Evolutionary conservation across 495 filamentous ascomycete genomes (phyloP).

Genomic region (Podospora pseudopauciseta): DNA sequence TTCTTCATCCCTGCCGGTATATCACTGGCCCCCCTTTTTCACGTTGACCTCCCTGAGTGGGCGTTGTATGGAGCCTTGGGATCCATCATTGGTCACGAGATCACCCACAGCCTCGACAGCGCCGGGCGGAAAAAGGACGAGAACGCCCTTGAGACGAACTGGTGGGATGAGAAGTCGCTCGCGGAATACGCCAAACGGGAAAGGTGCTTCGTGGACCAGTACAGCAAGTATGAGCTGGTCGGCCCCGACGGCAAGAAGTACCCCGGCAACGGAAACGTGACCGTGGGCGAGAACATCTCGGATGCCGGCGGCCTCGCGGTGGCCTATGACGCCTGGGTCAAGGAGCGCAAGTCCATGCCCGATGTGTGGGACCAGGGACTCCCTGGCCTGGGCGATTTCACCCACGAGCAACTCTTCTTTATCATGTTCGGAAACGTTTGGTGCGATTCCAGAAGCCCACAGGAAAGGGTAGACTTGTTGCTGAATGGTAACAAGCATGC

Average conservation of each 20-base stretch:
- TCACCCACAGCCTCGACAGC: conserved; percentile 72
- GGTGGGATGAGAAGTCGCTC: conserved; percentile 63
- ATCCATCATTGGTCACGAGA: conserved; percentile 48
- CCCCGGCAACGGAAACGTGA: conserved; percentile 60
- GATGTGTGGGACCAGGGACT: conserved; percentile 45
- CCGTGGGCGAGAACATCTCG: conserved; percentile 72
- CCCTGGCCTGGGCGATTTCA: conserved; percentile 62
- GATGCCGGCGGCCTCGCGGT: conserved; percentile 69
- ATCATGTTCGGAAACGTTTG: conserved; percentile 59
- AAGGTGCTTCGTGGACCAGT: conserved; percentile 70
- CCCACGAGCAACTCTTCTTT: conserved; percentile 64
- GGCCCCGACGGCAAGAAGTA: conserved; percentile 56
- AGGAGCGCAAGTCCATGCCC: conserved; percentile 38
- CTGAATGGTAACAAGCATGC: conserved; percentile 57
- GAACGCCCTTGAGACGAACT: conserved; percentile 62
- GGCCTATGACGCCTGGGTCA: conserved; percentile 60
- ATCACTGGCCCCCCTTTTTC: conserved; percentile 68
- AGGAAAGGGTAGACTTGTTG: conserved; percentile 54
- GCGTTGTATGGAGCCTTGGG: conserved; percentile 64
- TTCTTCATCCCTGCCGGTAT: conserved; percentile 72
- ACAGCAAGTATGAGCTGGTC: conserved; percentile 58
- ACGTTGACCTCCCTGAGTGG: conserved; percentile 59
- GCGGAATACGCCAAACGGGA: conserved; percentile 58
- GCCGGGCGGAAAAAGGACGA: conserved; percentile 65
- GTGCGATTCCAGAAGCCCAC: conserved; percentile 62